A percentile compares a stretch with the other conserved stretches of the same genome.
Conservation (phyloP, 495 filamentous ascomycete species). For the Penicillium tannophilum region DNA sequence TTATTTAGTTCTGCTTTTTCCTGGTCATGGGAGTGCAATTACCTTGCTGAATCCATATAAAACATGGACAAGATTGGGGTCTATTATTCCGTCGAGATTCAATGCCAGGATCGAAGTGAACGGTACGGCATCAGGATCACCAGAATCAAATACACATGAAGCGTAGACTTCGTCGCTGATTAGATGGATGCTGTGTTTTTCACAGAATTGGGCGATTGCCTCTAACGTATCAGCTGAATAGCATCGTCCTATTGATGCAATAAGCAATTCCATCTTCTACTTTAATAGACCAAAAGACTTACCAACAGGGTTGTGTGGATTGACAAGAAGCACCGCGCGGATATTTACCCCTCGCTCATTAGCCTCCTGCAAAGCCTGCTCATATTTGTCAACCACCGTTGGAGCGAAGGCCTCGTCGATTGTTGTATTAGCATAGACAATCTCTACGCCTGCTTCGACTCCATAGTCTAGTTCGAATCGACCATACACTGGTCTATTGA, state of each 20-base stretch:
- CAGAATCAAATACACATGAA: slow-evolving; percentile 49
- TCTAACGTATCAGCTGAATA: slow-evolving; percentile 52
- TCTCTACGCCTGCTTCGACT: slow-evolving; percentile 35
- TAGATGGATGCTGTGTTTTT: slow-evolving; percentile 55
- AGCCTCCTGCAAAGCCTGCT: slow-evolving; percentile 28
- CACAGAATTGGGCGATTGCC: slow-evolving; percentile 54
- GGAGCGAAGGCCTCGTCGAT: slow-evolving; percentile 33
- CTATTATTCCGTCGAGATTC: slow-evolving; percentile 45
- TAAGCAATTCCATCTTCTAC: not conserved
- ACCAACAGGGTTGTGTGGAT: slow-evolving; percentile 52
- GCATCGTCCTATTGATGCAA: slow-evolving; percentile 42
- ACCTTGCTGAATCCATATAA: slow-evolving; percentile 61
- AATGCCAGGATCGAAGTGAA: slow-evolving; percentile 58
- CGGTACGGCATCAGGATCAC: slow-evolving; percentile 32
- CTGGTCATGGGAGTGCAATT: not conserved
- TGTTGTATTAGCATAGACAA: slow-evolving; percentile 38
- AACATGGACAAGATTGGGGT: slow-evolving; percentile 54
- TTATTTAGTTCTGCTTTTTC: not conserved
- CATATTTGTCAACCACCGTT: slow-evolving; percentile 33
- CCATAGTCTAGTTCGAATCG: slow-evolving; percentile 45
- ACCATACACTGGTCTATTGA: slow-evolving; percentile 44
- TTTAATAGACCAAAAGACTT: slow-evolving; percentile 3
- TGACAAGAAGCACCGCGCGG: slow-evolving; percentile 31
- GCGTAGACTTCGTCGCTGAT: slow-evolving; percentile 67
- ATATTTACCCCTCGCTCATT: slow-evolving; percentile 20